Evolutionary conservation across 2,329 filamentous ascomycete genomes (phyloP), one percentile per base, ranked within the genome.

Genomic region (Sclerotinia minor): DNA sequence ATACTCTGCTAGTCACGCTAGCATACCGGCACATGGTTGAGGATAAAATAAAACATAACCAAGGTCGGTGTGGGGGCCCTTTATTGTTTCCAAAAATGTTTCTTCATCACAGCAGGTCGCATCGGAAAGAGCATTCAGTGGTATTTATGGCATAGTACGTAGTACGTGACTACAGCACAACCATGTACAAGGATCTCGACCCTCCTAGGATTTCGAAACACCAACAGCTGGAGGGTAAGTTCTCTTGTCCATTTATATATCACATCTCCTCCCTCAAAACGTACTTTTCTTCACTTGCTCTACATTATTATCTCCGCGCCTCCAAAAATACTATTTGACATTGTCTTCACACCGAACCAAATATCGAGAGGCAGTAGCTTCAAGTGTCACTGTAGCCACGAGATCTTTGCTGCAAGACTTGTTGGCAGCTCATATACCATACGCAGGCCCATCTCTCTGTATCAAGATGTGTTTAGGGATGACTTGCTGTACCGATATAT

Each of bases 161-260:
- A 41, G 38, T 41, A 41, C 38, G 53, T 41, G 54, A 61, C 26
- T 49, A 61, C 44, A 61, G 44, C 35, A 49, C 58, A 61, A 9
- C 58, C 44, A 49, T 19, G 58, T 61, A 49, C 58, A 61, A 49
- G 44, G 58, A 49, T 61, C 44, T 61, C 13, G 44, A 29, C 44
- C 44, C 44, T 49, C 58, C 44, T 61, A 29, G 26, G 19, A 47
- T 60, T 60, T 26, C 57, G 26, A 60, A 60, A 60, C 44, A 32
- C 58, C 59, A 61, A 61, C 59, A 50, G 45, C 59, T 61, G 29
- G 26, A 61, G 50, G 45, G 29, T 61, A 61, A 61, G 29, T 15
- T 50, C 29, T 50, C 29, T 50, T 32, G 59, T 24, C 21, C 59
- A 26, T 50, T 38, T 24, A 61, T 61, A 61, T 61, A 38, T n/a